A percentile compares a stretch with the other conserved stretches of the same genome.
Evolutionary conservation across 1,139 yeast species (phyloP).

Genomic region (Scheffersomyces titani): DNA sequence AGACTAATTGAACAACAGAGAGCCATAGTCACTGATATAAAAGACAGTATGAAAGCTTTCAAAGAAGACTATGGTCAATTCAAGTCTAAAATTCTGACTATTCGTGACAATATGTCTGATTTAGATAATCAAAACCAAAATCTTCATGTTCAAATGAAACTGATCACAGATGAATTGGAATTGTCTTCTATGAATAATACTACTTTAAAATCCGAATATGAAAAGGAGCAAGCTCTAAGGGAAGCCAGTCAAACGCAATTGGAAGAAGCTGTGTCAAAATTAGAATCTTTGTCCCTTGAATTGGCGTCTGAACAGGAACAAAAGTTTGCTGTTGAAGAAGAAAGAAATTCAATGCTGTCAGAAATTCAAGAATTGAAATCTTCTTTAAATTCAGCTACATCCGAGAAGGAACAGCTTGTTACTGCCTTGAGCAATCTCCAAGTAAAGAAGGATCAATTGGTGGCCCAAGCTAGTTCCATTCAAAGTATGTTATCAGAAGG

Average conservation of each 20-base stretch:
- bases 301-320: background rate
- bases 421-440: background rate
- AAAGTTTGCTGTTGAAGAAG: background rate
- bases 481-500: background rate
- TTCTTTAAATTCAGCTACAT: background rate
- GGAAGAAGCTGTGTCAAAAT: background rate
- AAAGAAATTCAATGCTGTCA: slow-evolving; percentile 5
- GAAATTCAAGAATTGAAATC: slow-evolving; percentile 2
- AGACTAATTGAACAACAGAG: slow-evolving; percentile 10
- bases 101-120: slow-evolving; percentile 9
- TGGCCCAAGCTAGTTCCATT: background rate
- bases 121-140: slow-evolving; percentile 11
- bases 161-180: slow-evolving; percentile 11
- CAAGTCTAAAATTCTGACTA: slow-evolving; percentile 10
- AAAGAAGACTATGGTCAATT: slow-evolving; percentile 15
- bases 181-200: slow-evolving; percentile 10
- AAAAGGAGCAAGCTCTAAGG: slow-evolving; percentile 1
- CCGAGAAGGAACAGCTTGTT: background rate
- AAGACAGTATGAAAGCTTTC: slow-evolving; percentile 13
- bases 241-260: background rate
- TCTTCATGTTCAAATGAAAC: slow-evolving; percentile 10
- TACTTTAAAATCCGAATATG: slow-evolving; percentile 9
- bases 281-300: background rate
- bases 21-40: slow-evolving; percentile 4
- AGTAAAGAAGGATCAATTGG: background rate